phyloP scores from a whole-genome alignment of 768 basidiomycete genomes.

The Kwoniella pini region DNA sequence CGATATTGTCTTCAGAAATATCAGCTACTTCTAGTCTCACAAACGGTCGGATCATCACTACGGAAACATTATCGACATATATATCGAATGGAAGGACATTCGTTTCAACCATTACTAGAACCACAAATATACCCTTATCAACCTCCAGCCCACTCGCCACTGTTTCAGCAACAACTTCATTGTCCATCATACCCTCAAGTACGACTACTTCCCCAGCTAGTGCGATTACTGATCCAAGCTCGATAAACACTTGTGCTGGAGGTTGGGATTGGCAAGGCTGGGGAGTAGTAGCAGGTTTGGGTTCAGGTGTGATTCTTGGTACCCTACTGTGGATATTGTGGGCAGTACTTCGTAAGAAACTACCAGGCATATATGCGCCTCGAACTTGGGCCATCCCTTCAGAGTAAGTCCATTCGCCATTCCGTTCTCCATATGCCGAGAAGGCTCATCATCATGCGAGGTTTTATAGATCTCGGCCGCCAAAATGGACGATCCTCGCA shows the following conservation, averaged over 20 bases:
- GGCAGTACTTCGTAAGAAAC: constrained; percentile 20
- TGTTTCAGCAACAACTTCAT: background rate
- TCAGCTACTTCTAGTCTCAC: background rate
- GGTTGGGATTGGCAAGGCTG: constrained; percentile 42
- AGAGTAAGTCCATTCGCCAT: constrained; percentile 61
- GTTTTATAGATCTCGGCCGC: constrained; percentile 44
- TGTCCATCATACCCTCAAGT: background rate
- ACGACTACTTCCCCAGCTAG: background rate
- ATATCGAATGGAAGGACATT: constrained; percentile 4
- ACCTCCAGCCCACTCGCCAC: background rate
- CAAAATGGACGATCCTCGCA: constrained; percentile 61
- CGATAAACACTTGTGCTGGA: constrained; percentile 31
- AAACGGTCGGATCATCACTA: background rate
- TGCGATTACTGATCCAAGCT: background rate
- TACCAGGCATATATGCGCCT: constrained; percentile 31
- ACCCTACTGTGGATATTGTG: constrained; percentile 37
- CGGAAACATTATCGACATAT: background rate
- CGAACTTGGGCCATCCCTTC: constrained; percentile 32
- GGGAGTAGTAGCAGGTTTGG: constrained; percentile 29
- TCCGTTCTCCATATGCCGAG: too few relatives aligned
- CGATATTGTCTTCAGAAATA: constrained; percentile 1
- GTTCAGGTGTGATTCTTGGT: constrained; percentile 30
- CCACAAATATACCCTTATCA: constrained; percentile 1
- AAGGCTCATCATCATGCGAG: too few relatives aligned
- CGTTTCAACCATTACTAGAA: constrained; percentile 1